Evolutionary conservation across 805 yeast genomes (phyloP).

Genomic region (Ogataea nitratoaversa): DNA sequence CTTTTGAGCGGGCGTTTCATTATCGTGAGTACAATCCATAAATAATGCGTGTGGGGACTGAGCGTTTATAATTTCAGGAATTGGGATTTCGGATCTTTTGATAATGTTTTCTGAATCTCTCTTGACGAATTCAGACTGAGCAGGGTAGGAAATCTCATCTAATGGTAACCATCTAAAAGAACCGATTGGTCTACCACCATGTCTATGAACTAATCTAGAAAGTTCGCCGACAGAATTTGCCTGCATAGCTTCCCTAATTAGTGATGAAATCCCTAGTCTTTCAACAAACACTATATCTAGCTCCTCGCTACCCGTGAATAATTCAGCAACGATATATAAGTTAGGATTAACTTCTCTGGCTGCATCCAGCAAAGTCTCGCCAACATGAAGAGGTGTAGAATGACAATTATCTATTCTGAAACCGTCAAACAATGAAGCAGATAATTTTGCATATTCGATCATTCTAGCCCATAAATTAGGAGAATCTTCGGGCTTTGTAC

Average conservation of each 20-base stretch:
- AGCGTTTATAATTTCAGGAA: slow-evolving; percentile 61
- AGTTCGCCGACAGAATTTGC: slow-evolving; percentile 86
- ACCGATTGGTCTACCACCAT: slow-evolving; percentile 96
- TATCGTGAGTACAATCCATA: slow-evolving; percentile 98
- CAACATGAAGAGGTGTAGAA: slow-evolving; percentile 94
- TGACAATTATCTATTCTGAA: slow-evolving; percentile 94
- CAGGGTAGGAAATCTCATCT: slow-evolving; percentile 69
- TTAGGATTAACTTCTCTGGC: slow-evolving; percentile 85
- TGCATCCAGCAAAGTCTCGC: slow-evolving; percentile 78
- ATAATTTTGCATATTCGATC: slow-evolving; percentile 66
- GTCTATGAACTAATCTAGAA: slow-evolving; percentile 80
- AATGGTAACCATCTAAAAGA: slow-evolving; percentile 78
- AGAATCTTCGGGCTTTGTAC: slow-evolving; percentile 70
- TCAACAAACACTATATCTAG: slow-evolving; percentile 90
- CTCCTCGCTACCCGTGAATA: slow-evolving; percentile 88
- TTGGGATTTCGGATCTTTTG: slow-evolving; percentile 56
- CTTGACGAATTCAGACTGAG: slow-evolving; percentile 33
- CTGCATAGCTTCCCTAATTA: slow-evolving; percentile 96
- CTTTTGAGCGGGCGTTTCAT: slow-evolving; percentile 82
- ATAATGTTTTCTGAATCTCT: slow-evolving; percentile 25
- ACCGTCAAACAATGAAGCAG: slow-evolving; percentile 78
- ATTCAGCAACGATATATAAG: slow-evolving; percentile 88
- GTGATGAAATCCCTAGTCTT: slow-evolving; percentile 79
- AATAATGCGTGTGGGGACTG: slow-evolving; percentile 89
- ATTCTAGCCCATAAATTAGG: slow-evolving; percentile 88